A percentile compares a stretch with the other conserved stretches of the same genome.
Evolutionary conservation across 2,329 filamentous ascomycete genomes (phyloP).

Genomic region (Alternaria sp.): DNA sequence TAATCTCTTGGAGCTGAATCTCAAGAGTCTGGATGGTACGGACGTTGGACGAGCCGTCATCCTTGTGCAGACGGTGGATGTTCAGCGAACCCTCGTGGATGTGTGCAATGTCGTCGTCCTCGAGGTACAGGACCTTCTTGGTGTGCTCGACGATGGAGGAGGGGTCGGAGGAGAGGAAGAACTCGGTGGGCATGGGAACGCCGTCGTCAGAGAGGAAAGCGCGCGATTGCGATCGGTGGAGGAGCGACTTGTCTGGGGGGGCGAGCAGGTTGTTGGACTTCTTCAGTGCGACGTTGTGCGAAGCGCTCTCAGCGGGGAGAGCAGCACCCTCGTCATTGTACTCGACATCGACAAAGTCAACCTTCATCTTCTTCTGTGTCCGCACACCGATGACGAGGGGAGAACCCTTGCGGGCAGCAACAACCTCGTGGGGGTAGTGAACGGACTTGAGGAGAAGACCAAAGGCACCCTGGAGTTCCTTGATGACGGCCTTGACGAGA

Average conservation of each 20-base stretch:
- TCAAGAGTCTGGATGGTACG: conserved; percentile 98
- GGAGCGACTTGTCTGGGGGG: conserved; percentile 94
- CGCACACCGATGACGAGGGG: conserved; percentile 96
- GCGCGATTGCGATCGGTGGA: conserved; percentile 97
- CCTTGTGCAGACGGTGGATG: conserved; percentile 97
- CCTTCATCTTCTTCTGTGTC: conserved; percentile 99
- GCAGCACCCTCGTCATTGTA: conserved; percentile 81
- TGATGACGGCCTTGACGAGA: conserved; percentile 95
- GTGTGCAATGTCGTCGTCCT: conserved; percentile 99
- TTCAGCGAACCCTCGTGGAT: conserved; percentile 99
- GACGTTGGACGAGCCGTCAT: conserved; percentile 94
- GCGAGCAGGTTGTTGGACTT: conserved; percentile 74
- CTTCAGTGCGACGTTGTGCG: conserved; percentile 96
- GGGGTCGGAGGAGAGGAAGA: conserved; percentile 98
- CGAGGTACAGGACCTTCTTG: conserved; percentile 99
- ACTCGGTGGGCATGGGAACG: conserved; percentile 96
- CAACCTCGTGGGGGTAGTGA: conserved; percentile 97
- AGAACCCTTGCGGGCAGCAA: conserved; percentile 97
- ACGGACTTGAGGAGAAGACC: conserved; percentile 97
- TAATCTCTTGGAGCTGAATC: conserved; percentile 99
- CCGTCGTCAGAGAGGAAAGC: conserved; percentile 99
- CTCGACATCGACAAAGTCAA: conserved; percentile 99
- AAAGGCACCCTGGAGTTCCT: conserved; percentile 97
- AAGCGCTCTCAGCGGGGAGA: conserved; percentile 90
- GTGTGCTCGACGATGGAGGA: conserved; percentile 99